Evolutionary conservation across 306 rosid species (phyloP).

Genomic region (Vachellia pachyceras): DNA sequence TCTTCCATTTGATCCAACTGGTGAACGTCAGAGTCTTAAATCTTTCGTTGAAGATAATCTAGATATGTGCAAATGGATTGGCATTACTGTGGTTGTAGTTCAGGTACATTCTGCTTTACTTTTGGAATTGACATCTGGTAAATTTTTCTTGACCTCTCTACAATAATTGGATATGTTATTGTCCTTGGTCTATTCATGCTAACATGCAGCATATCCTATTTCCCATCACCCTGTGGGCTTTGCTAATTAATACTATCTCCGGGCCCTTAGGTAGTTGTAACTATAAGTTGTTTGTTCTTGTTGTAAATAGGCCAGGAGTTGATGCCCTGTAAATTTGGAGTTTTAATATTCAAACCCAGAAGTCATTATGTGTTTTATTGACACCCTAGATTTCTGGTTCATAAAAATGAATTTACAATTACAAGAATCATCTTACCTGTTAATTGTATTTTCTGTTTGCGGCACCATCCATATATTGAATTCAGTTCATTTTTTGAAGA

Average conservation of each 20-base stretch:
- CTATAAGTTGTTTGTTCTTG: background rate
- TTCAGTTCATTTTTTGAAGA: slow-evolving; percentile 15
- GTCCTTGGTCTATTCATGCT: background rate
- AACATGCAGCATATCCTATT: background rate
- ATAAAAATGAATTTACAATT: background rate
- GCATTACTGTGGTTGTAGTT: slow-evolving; percentile 61
- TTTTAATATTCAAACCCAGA: background rate
- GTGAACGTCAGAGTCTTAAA: slow-evolving; percentile 67
- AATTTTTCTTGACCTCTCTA: slow-evolving; percentile 27
- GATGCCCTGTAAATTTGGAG: background rate
- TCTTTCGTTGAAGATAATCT: slow-evolving; percentile 70
- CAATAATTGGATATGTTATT: slow-evolving; percentile 4
- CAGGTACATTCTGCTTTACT: slow-evolving; percentile 63
- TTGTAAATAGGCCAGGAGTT: background rate
- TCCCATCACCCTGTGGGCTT: too few species aligned
- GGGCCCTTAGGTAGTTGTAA: background rate
- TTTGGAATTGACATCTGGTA: slow-evolving; percentile 12
- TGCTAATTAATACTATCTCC: background rate
- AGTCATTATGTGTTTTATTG: background rate
- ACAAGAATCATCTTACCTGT: background rate
- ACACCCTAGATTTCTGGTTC: background rate
- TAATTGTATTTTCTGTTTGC: slow-evolving; percentile 4
- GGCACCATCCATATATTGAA: slow-evolving; percentile 26
- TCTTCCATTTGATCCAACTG: slow-evolving; percentile 92
- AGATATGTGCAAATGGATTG: slow-evolving; percentile 82